These are phyloP conservation scores for Anthracocystis walkeri DNA, from an alignment of 1,284 basidiomycete genomes.

Conservation along the genomic window DNA sequence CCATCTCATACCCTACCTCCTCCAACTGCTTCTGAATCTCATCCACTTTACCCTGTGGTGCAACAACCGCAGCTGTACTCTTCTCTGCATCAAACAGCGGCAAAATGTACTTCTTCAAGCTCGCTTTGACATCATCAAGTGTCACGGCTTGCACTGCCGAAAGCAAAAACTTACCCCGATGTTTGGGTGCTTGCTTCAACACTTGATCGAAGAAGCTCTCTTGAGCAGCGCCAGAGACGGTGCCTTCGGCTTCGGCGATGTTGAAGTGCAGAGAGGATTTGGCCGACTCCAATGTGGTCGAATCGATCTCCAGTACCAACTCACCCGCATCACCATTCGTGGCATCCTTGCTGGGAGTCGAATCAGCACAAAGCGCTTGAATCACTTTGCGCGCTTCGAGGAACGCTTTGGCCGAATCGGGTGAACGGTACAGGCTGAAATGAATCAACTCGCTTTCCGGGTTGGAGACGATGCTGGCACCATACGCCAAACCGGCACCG, in stretches of 20 bases:
- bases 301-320: conserved; percentile 75
- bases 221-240: conserved; percentile 82
- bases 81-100: conserved; percentile 85
- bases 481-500: conserved; percentile 78
- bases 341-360: conserved; percentile 51
- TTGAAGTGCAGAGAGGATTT: conserved; percentile 90
- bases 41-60: conserved; percentile 82
- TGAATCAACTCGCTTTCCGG: conserved; percentile 83
- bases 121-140: conserved; percentile 79
- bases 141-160: conserved; percentile 75
- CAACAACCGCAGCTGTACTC: conserved; percentile 84
- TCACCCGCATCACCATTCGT: conserved; percentile 61
- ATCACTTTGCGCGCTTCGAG: conserved; percentile 77
- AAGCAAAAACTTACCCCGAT: conserved; percentile 57
- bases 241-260: conserved; percentile 84
- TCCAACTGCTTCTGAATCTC: conserved; percentile 78
- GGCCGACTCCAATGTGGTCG: conserved; percentile 87
- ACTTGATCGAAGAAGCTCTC: conserved; percentile 58
- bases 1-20: conserved; percentile 81
- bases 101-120: conserved; percentile 81
- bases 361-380: conserved; percentile 64
- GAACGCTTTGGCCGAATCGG: conserved; percentile 86
- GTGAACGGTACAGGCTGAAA: conserved; percentile 82
- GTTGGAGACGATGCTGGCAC: conserved; percentile 83
- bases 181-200: conserved; percentile 56